Conservation (phyloP, 352 stramenopile genomes). For the Pythium inflatum region DNA sequence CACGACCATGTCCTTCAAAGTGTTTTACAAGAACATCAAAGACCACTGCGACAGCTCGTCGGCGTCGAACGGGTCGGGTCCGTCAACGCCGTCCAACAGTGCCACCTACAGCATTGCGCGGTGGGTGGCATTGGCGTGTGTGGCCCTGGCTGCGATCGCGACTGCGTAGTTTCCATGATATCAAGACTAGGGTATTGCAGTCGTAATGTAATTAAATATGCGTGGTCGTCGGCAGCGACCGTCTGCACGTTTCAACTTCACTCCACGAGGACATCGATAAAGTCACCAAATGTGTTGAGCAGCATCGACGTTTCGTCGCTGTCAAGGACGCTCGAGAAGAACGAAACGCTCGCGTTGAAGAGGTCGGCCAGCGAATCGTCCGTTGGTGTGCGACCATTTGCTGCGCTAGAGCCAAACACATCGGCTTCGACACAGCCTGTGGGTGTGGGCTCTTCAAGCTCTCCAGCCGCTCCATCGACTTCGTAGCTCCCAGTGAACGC, state of each 20-base stretch:
- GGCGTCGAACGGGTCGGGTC: neutral
- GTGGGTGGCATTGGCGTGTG: neutral
- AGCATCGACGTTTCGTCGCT: conserved; percentile 63
- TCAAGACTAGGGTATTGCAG: too few species aligned
- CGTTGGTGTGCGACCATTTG: neutral
- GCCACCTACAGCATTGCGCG: neutral
- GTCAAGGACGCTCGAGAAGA: conserved; percentile 59
- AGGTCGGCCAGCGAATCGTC: conserved; percentile 25
- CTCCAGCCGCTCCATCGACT: neutral
- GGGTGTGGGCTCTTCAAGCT: neutral
- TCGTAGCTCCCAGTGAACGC: neutral
- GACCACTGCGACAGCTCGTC: conserved; percentile 25
- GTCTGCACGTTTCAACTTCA: conserved; percentile 23
- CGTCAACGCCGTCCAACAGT: neutral
- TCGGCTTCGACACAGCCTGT: neutral
- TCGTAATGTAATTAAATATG: conserved; percentile 13
- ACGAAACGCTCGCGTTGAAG: conserved; percentile 53
- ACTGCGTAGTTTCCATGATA: too few species aligned
- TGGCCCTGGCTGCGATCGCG: too few species aligned
- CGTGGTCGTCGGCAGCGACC: neutral
- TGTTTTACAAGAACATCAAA: conserved; percentile 42
- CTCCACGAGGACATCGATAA: conserved; percentile 68
- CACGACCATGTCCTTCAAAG: conserved; percentile 37
- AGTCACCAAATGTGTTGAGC: conserved; percentile 74
- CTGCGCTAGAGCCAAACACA: neutral